These are phyloP conservation scores for Fusarium nygamai DNA, from an alignment of 2,329 filamentous ascomycete species.

Conservation along the genomic window DNA sequence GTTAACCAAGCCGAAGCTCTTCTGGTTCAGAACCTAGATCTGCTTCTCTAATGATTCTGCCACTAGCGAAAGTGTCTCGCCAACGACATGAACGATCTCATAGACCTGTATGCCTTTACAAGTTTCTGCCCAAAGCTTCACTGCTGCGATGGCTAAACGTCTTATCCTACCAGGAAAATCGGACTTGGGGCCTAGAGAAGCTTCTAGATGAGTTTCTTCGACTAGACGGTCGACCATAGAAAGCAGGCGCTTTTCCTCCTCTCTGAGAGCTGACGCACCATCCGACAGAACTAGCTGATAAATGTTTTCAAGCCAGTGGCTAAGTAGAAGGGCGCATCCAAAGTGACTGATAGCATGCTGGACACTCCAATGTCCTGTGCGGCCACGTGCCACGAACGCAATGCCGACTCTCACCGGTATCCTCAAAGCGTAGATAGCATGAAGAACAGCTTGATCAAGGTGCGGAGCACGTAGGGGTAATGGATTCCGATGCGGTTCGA, in stretches of 20 bases:
- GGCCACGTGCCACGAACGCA: slow-evolving; percentile 21
- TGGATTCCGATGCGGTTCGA: background rate
- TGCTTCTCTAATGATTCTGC: background rate
- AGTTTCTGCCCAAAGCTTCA: slow-evolving; percentile 23
- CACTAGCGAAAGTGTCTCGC: background rate
- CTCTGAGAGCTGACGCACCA: background rate
- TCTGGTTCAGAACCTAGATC: background rate
- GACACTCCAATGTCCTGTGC: slow-evolving; percentile 25
- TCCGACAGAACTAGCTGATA: background rate
- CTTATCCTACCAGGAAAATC: background rate
- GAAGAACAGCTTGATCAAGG: slow-evolving; percentile 16
- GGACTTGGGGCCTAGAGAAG: background rate
- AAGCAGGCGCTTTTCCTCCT: background rate
- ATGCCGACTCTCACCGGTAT: slow-evolving; percentile 22
- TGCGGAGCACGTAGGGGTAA: slow-evolving; percentile 7
- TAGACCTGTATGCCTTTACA: slow-evolving; percentile 28
- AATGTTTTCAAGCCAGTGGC: slow-evolving; percentile 13
- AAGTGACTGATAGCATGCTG: slow-evolving; percentile 23
- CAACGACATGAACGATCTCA: slow-evolving; percentile 24
- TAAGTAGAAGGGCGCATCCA: slow-evolving; percentile 22
- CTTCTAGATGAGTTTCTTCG: background rate
- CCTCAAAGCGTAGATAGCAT: slow-evolving; percentile 23
- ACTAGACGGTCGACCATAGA: background rate
- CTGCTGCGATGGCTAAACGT: slow-evolving; percentile 3
- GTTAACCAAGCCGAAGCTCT: background rate